Conservation (phyloP, 2,329 filamentous ascomycete species). For the Phoma sp. region DNA sequence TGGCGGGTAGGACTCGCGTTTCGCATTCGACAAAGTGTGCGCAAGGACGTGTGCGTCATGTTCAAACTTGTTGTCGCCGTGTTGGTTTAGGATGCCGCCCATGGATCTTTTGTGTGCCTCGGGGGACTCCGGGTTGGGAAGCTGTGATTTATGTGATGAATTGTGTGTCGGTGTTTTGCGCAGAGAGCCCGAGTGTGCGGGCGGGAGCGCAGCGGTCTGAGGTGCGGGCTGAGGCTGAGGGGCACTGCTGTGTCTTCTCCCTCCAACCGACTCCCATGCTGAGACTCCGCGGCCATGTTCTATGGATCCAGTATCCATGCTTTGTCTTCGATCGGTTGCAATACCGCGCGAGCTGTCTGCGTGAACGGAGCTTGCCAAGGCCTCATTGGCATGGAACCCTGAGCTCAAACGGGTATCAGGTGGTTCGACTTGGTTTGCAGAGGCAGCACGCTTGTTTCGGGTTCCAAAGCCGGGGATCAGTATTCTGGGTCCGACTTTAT, state of each 20-base stretch:
- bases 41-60: conserved; percentile 39
- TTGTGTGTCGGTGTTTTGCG: conserved; percentile 37
- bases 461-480: conserved; percentile 39
- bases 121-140: conserved; percentile 27
- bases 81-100: conserved; percentile 44
- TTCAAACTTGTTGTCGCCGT: conserved; percentile 35
- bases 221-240: conserved; percentile 28
- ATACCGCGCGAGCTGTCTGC: conserved; percentile 16
- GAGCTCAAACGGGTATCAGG: conserved; percentile 29
- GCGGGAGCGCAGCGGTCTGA: conserved; percentile 21
- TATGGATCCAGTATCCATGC: conserved; percentile 23
- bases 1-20: conserved; percentile 42
- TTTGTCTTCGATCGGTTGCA: conserved; percentile 29
- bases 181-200: conserved; percentile 33
- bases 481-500: conserved; percentile 44
- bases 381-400: conserved; percentile 36
- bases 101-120: conserved; percentile 39
- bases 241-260: conserved; percentile 38
- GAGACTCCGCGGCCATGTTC: conserved; percentile 17
- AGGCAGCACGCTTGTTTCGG: conserved; percentile 30
- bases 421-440: conserved; percentile 22
- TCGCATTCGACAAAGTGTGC: conserved; percentile 29
- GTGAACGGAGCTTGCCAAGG: conserved; percentile 17
- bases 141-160: conserved; percentile 44
- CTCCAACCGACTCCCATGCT: conserved; percentile 33